These are phyloP conservation scores for Stylonectria norvegica DNA, from an alignment of 2,329 filamentous ascomycete species.

Conservation along the genomic window DNA sequence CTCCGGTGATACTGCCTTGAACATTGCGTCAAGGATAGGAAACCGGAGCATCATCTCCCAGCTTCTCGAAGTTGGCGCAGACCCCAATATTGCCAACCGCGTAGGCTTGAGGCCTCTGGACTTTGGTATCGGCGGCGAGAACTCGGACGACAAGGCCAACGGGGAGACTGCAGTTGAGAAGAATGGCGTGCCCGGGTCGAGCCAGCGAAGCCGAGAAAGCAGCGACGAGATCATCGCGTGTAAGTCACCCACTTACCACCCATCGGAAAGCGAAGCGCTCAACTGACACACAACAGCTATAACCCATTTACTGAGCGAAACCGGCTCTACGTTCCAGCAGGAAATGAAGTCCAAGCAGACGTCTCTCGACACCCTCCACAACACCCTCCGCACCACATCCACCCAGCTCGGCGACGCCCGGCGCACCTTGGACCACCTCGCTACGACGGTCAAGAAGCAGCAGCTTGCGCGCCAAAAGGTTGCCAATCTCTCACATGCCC, in stretches of 20 bases:
- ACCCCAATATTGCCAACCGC: constrained; percentile 86
- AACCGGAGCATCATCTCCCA: constrained; percentile 97
- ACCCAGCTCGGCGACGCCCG: constrained; percentile 74
- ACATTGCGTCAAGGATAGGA: constrained; percentile 87
- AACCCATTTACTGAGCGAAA: constrained; percentile 74
- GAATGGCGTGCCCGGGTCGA: constrained; percentile 43
- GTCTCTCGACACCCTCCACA: constrained; percentile 76
- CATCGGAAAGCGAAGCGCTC: too few species aligned
- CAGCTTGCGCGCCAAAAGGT: constrained; percentile 68
- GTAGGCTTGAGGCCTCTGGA: constrained; percentile 87
- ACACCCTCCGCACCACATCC: constrained; percentile 75
- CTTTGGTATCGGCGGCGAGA: constrained; percentile 81
- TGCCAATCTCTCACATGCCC: constrained; percentile 70
- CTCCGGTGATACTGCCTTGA: constrained; percentile 89
- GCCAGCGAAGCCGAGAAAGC: constrained; percentile 63
- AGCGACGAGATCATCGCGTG: constrained; percentile 76
- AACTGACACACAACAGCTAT: constrained; percentile 54
- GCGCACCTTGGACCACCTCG: constrained; percentile 67
- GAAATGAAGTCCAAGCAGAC: constrained; percentile 82
- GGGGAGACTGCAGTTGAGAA: constrained; percentile 43
- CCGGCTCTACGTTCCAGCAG: constrained; percentile 72
- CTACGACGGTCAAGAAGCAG: constrained; percentile 61
- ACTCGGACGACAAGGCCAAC: constrained; percentile 42
- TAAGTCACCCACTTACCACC: constrained; percentile 45
- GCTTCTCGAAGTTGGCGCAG: constrained; percentile 88